These are phyloP conservation scores for Paratinospora sagittata DNA, from an alignment of 164 flowering plant genomes.

Conservation along the genomic window DNA sequence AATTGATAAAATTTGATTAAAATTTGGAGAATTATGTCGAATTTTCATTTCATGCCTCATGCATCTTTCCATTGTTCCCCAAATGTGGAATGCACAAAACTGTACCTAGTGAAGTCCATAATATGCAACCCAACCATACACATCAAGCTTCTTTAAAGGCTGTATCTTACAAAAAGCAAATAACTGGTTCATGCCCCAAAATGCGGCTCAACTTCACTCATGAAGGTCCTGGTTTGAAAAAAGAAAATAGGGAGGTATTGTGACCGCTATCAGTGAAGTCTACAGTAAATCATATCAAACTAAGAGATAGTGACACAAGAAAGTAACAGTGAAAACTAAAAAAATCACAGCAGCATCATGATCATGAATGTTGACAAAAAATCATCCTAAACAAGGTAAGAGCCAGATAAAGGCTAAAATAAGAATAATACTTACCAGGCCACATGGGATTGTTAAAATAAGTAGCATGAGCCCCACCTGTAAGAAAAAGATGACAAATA, in stretches of 20 bases:
- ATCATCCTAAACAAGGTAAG: neutral
- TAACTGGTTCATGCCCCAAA: no score
- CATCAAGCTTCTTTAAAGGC: no score
- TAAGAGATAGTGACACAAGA: neutral
- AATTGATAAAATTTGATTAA: no score
- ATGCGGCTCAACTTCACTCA: no score
- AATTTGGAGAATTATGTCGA: no score
- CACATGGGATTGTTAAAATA: slow-evolving; percentile 98
- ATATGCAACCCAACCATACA: neutral
- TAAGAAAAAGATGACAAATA: neutral
- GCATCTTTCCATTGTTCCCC: neutral
- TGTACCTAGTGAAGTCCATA: neutral
- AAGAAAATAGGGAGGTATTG: no score
- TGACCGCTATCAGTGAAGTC: neutral
- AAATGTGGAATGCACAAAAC: neutral
- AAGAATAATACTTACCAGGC: slow-evolving; percentile 56
- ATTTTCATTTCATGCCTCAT: no score
- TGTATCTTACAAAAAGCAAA: no score
- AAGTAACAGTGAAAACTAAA: neutral
- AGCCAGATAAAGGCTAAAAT: neutral
- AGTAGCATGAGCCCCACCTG: slow-evolving; percentile 38
- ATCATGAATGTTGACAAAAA: neutral
- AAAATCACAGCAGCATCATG: neutral
- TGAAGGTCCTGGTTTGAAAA: no score
- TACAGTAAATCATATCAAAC: neutral